Evolutionary conservation across 805 yeast species (phyloP), one percentile per base, ranked within the genome.

Genomic region (Jamesozyma piceae): DNA sequence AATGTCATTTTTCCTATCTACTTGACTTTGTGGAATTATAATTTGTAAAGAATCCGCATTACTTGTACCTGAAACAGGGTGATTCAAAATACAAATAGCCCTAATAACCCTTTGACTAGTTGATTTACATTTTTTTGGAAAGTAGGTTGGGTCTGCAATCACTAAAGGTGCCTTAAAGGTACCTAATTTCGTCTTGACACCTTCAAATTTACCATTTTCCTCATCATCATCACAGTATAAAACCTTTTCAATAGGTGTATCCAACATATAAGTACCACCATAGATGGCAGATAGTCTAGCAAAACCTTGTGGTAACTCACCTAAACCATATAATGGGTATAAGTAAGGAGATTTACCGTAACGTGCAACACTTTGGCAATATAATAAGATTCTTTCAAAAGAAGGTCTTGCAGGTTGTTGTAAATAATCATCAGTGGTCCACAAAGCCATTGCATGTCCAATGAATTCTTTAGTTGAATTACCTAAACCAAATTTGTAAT

Each of bases 241-340:
- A 17, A 89, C 74, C 66, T 90, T 95, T 47, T 92, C 95, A 49
- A 92, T 79, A 38, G 97, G 96, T 27, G 95, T 90, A 62, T 88
- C 95, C 59, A 92, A 76, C 98, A 92, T 92, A 62, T 88, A 92
- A 17, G 97, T 90, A 57, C 98, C 98, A 50, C 98, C 98, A 60
- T 92, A 88, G 51, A 92, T 90, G 21, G 98, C 98, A 41, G 95
- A 81, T 48, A 92, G 76, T 62, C 98, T 77, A 10, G 97, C 97
- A 69, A 92, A 92, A 8, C 97, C 98, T 68, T 92, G 98, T n/a
- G 98, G 98, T 46, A 92, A 73, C 65, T 92, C 98, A 41, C 98
- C 98, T 45, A 92, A 74, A 6, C 98, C 98, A 60, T 92, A 92
- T 57, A 90, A 71, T 38, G 98, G 98, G 62, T 92, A 92, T 48